Base-by-base conservation (phyloP, 345 rosid species). In the Corchorus olitorius region DNA sequence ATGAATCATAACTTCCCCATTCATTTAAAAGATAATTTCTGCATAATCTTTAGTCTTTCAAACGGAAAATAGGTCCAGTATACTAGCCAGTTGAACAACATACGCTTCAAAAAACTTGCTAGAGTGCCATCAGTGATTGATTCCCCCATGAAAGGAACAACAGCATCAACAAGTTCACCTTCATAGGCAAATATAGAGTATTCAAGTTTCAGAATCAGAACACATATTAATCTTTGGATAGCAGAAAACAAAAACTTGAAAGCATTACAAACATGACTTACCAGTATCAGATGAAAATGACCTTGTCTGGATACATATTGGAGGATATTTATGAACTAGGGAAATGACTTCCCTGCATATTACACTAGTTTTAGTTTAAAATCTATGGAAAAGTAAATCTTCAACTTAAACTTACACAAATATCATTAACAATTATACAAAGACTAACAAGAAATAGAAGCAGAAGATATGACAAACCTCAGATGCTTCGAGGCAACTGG, bases 131-230 rank as follows among this genome's bases (percentile, higher is more conserved):
- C 98, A 27, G 92, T 77, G 34, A 93, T 91, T 33, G 98, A 93
- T 87, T 93, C 97, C 8, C 92, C 98, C 94, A 93, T 91, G 81
- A 87, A 88, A 63, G 98, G 97, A 43, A 93, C 98, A 82, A 91
- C 88, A 72, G 84, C 93, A 72, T 91, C 92, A 71, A 89, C 91
- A 81, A 86, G 65, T 77, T 89, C 91, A 54, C 85, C 94, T 76
- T 75, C 73, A 74, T 76, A 55, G 79, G 13, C 35, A 75, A 48
- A 48, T 15, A 55, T 56, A 61, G 35, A 45, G 22, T 33, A 72
- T 67, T 49, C 33, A 39, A 55, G 5, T 54, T 39, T 7, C 70
- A 34, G 27, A 27, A 70, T 63, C 46, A 77, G 16, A 74, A 65
- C 62, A 33, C 19, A 35, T 27, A 55, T 58, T 37, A 0, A 17